Base-by-base conservation (phyloP, 805 yeast genomes). In the Zygoascus biomembranicola region DNA sequence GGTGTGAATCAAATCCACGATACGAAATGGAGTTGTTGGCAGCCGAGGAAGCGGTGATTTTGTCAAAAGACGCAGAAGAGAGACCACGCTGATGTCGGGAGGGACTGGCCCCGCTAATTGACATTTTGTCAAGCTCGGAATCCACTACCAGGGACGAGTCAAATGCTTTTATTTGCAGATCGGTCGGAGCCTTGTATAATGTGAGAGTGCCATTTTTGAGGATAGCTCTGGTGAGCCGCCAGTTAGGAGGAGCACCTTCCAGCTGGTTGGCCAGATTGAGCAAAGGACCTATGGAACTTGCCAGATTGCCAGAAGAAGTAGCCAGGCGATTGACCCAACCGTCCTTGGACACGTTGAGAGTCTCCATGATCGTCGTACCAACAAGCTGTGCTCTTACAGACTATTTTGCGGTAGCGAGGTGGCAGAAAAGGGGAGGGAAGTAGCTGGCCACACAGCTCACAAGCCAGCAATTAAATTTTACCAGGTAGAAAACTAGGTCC, bases 181-280 rank as follows among this genome's bases (percentile, higher is more conserved):
- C 80, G 26, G 71, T 67, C 1, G 77, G 83, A 39, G 81, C 76
- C 65, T 80, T 84, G 71, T 78, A 86, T 16, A 90, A 66, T 52
- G 75, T 73, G 51, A 90, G 68, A 44, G 74, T 72, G 1, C 90
- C 79, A 18, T 96, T 96, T 60, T 76, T 79, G 54, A 90, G 69
- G 61, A 82, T 87, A 0, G 85, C 89, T 50, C 84, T 74, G 53
- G 73, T 79, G 32, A 87, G 66, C 55, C 77, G 70, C 70, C 66
- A 76, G 59, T 55, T 52, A 14, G 51, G 20, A 10, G 49, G 37
- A 11, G 53, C 16, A 9, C 44, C 31, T 19, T 37, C 28, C 32
- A 51, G 26, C 16, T 14, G 43, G 39, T 35, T 35, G 41, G 52
- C 35, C 8, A 46, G 43, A 26, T 23, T 18, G 13, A 46, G 16